These are phyloP conservation scores for Euphorbia lathyris DNA, from an alignment of 345 rosid genomes.

Conservation along the genomic window DNA sequence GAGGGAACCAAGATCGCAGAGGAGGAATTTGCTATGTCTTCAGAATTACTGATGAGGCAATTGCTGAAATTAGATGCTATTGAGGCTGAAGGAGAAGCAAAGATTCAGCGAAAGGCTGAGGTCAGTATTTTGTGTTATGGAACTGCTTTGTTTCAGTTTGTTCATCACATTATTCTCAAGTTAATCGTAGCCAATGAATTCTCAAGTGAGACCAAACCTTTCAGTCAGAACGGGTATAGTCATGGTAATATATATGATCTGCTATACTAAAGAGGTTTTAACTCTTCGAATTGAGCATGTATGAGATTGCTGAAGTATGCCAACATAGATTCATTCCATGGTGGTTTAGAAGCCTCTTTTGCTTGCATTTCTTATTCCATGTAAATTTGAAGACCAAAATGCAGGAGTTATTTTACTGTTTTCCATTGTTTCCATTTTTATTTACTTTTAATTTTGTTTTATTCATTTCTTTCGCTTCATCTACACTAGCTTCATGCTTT, in stretches of 20 bases:
- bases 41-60: conserved; percentile 88
- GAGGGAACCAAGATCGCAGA: conserved; percentile 55
- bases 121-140: conserved; percentile 34
- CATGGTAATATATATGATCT: not conserved
- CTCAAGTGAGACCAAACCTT: not conserved
- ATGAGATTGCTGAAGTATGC: not conserved
- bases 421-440: not conserved
- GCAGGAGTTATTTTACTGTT: not conserved
- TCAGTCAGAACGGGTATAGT: not conserved
- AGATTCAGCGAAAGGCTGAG: conserved; percentile 79
- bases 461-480: not conserved
- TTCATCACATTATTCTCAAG: not conserved
- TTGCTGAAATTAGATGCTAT: conserved; percentile 76
- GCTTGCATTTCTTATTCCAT: not conserved
- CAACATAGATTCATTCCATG: not conserved
- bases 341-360: not conserved
- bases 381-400: too few relatives aligned
- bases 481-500: not conserved
- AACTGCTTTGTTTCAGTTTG: not conserved
- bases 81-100: conserved; percentile 86
- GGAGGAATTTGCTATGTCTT: conserved; percentile 55
- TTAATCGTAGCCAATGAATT: not conserved
- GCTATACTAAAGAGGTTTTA: not conserved
- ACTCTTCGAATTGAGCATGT: not conserved
- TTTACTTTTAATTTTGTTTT: not conserved